Evolutionary conservation across 257 asterid genomes (phyloP), one percentile per base, ranked within the genome.

Genomic region (Jacaranda copaia): DNA sequence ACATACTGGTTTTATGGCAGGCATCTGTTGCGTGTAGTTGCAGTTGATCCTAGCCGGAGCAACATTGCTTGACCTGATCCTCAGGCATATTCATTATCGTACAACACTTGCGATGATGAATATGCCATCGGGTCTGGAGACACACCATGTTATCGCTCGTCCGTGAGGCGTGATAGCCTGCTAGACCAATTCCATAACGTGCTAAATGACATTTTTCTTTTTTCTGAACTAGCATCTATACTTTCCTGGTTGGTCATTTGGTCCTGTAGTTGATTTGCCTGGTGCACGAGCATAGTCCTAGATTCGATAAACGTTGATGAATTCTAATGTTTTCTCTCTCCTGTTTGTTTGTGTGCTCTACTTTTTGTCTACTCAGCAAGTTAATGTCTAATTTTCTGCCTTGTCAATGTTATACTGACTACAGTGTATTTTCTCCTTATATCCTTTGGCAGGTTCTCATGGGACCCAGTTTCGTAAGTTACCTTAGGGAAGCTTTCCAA

Each of bases 131-230:
- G 32, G 55, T 42, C 53, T 64, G 19, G 65, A 40, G 45, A 57
- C 74, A 55, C 38, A 76, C 66, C 68, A 56, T 66, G 74, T 53
- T 58, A 75, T 42, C 46, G 8, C 56, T 39, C 12, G 13, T n/a
- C 62, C 61, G 52, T 36, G 35, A 18, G 67, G 46, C 19, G 18
- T 75, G 72, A 6, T 74, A 12, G 4, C 48, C 51, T 62, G 43
- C 72, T 75, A 18, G 36, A 14, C 14, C 79, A 40, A 52, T 64
- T 55, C 79, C 73, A 65, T 52, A 39, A 52, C 58, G 57, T 65
- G 67, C 45, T 36, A 9, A 6, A 51, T 51, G 43, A 3, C 46
- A 62, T 42, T 39, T 18, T 56, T 43, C 16, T 75, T 32, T 57
- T 16, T 55, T 36, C 32, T 3, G 59, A 67, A 68, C 69, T 36